These are phyloP conservation scores for Fomitopsis serialis DNA, from an alignment of 768 basidiomycete species.

Conservation along the genomic window DNA sequence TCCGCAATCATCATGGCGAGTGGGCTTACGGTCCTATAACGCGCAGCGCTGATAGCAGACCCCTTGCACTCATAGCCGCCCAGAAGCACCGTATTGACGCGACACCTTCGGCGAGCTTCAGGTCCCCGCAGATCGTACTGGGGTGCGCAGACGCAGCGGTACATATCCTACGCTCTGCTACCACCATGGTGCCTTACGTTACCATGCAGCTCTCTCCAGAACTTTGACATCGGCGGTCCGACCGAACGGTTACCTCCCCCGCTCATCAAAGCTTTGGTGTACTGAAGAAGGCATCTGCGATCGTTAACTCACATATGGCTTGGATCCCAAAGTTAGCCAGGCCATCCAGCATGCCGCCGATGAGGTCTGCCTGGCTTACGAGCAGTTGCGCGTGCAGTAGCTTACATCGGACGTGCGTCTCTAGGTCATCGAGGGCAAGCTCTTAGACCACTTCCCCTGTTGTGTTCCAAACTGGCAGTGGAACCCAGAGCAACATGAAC, in stretches of 20 bases:
- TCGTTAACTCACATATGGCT: constrained; percentile 88
- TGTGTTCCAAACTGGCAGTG: constrained; percentile 98
- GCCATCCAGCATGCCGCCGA: constrained; percentile 93
- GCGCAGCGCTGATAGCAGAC: background rate
- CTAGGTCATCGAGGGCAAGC: constrained; percentile 93
- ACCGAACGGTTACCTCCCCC: constrained; percentile 90
- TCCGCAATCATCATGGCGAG: constrained; percentile 33
- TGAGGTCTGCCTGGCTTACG: constrained; percentile 51
- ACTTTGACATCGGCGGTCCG: constrained; percentile 97
- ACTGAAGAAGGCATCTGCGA: constrained; percentile 92
- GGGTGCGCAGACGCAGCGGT: constrained; percentile 98
- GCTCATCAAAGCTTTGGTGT: constrained; percentile 98
- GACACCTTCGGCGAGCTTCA: constrained; percentile 96
- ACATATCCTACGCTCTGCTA: no score
- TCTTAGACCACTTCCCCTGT: constrained; percentile 96
- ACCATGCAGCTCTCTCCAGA: constrained; percentile 72
- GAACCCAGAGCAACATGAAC: constrained; percentile 99
- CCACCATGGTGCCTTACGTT: background rate
- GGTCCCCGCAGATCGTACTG: constrained; percentile 87
- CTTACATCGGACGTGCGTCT: background rate
- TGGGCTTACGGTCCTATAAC: background rate
- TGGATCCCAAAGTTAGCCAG: constrained; percentile 81
- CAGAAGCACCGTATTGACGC: constrained; percentile 69
- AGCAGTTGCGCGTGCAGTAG: background rate
- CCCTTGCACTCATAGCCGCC: constrained; percentile 31